Base-by-base conservation (phyloP, 169 alveolate species). In the Cryptosporidium tyzzeri region DNA sequence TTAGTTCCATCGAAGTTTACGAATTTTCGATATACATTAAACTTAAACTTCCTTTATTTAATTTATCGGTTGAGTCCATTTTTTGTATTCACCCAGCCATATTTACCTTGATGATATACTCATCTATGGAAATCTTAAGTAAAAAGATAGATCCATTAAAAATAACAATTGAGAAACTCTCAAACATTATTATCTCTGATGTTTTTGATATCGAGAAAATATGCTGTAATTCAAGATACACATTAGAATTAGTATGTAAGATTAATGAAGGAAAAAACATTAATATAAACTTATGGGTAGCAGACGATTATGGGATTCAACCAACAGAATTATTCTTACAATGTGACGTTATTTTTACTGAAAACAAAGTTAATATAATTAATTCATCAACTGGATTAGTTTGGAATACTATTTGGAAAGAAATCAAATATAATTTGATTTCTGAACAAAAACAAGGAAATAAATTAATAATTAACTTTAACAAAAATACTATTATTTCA, bases 201-300 rank as follows among this genome's bases (percentile, higher is more conserved):
- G 12, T 33, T 33, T 59, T 62, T 26, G 74, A 80, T 62, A 41
- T 80, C 14, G 89, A 80, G 41, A 59, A 62, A 62, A 23, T 80
- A 62, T n/a, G 65, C 37, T 80, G 89, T 37, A 58, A 23, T 37
- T 80, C 89, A 61, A 80, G 89, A 65, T 80, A 80, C 29, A 59
- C 89, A 12, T 12, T 80, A 16, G 80, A 80, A 10, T 12, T 80
- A 3, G 89, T 58, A 21, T 61, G 51, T 44, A 65, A n/a, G 37
- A 3, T 80, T 8, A 39, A 23, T 29, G 41, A 9, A 41, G 75
- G 37, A 21, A 62, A 29, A 31, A 21, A 44, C 8, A 35, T 33
- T 41, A 31, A 26, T 10, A 33, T 62, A 18, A 80, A 62, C 18
- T 35, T 80, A 6, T 62, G 75, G 75, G 8, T 80, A 35, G 21